phyloP scores from a whole-genome alignment of 768 basidiomycete genomes.

The Hortiboletus campestris region DNA sequence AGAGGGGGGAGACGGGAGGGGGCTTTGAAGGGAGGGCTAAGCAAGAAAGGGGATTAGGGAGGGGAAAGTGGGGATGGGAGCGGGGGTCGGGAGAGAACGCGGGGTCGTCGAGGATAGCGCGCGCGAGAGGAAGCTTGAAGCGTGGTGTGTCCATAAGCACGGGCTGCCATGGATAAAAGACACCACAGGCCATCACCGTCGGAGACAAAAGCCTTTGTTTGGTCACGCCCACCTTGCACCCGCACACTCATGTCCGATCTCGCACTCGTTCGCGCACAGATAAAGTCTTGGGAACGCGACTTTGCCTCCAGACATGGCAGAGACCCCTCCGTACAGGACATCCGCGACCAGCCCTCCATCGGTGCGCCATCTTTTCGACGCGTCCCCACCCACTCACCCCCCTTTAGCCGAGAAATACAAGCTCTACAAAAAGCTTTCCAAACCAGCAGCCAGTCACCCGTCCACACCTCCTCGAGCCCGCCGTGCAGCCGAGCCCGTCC shows the following conservation, averaged over 20 bases:
- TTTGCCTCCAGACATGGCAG: slow-evolving; percentile 57
- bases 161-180: no score
- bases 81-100: slow-evolving; percentile 60
- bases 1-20: neutral
- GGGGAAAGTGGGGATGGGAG: slow-evolving; percentile 42
- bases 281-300: slow-evolving; percentile 75
- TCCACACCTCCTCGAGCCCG: slow-evolving; percentile 34
- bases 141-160: no score
- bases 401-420: slow-evolving; percentile 73
- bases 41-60: slow-evolving; percentile 16
- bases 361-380: slow-evolving; percentile 44
- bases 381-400: neutral
- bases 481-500: slow-evolving; percentile 51
- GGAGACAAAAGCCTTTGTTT: no score
- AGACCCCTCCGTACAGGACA: slow-evolving; percentile 68
- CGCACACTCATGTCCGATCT: slow-evolving; percentile 14
- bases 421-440: slow-evolving; percentile 74
- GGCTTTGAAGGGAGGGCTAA: slow-evolving; percentile 22
- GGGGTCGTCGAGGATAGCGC: slow-evolving; percentile 46
- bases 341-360: slow-evolving; percentile 56
- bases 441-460: slow-evolving; percentile 34
- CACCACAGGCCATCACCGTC: no score
- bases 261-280: slow-evolving; percentile 54
- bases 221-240: neutral
- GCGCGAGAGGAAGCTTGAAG: neutral